Evolutionary conservation across 2,329 filamentous ascomycete species (phyloP), one percentile per base, ranked within the genome.

Genomic region (Cladophialophora immunda): DNA sequence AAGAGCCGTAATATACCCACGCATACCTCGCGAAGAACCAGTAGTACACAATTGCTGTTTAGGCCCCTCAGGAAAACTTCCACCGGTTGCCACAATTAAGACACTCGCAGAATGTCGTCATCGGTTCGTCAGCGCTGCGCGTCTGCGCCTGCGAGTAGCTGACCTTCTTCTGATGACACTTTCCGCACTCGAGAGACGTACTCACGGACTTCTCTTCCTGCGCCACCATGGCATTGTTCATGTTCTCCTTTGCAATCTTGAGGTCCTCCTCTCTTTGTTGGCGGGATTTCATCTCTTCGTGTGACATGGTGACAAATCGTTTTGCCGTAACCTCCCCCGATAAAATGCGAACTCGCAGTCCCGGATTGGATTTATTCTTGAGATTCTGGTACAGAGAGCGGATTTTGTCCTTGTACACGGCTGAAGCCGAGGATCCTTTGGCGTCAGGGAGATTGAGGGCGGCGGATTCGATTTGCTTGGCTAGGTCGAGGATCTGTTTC

Each of bases 121-220:
- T 83, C 75, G 94, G 94, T 82, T 98, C 95, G 86, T 99, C 95
- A 72, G 95, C 95, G 82, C 89, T 92, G 71, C 95, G 87, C 17
- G 95, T 99, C 84, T 99, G 95, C 4, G 95, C 95, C 82, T 99
- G 95, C 57, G 89, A 93, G 81, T 99, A 99, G 80, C 91, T 93
- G 76, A 98, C 95, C 84, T 93, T 94, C 84, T 92, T 94, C 86
- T 97, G 86, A 75, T 92, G 92, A 81, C 95, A 99, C 80, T 93
- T 94, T 76, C 93, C 88, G 82, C 95, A 99, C 80, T 92, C 90
- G 75, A 98, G 85, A 65, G 90, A 92, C 77, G 91, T 90, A 77
- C 90, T 93, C 81, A 97, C 93, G 77, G 91, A 94, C 85, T 93
- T 95, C 81, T 97, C 91, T 19, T 89, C 91, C 84, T 94, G 91